Evolutionary conservation across 2,329 filamentous ascomycete genomes (phyloP).

Genomic region (Ceratocystis diversiconidia): DNA sequence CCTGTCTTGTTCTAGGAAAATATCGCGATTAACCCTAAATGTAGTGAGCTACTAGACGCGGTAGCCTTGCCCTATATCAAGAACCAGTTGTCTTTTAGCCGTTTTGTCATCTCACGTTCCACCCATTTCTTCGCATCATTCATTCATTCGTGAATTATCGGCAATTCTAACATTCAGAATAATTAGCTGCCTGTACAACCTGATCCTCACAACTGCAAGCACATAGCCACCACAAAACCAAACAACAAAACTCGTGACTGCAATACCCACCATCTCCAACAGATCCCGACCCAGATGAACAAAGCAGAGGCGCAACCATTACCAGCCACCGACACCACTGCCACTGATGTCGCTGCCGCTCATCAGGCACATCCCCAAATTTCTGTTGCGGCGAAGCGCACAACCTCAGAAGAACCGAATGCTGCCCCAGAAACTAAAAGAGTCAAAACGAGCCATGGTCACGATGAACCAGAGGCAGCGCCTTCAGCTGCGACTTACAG

Average conservation of each 20-base stretch:
- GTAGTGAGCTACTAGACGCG: too few relatives aligned
- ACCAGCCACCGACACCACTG: neutral
- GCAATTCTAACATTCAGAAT: too few relatives aligned
- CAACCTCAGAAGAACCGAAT: conserved; percentile 1
- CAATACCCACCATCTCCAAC: neutral
- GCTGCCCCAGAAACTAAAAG: conserved; percentile 1
- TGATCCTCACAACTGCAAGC: neutral
- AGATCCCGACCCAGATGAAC: neutral
- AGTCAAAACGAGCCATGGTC: neutral
- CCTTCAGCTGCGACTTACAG: neutral
- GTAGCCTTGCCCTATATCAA: too few relatives aligned
- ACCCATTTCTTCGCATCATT: too few relatives aligned
- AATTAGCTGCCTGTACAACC: too few relatives aligned
- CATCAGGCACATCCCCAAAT: neutral
- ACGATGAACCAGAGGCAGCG: neutral
- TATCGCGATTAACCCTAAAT: too few relatives aligned
- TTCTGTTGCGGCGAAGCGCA: neutral
- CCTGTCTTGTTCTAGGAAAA: too few relatives aligned
- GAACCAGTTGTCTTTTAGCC: too few relatives aligned
- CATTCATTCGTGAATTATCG: too few relatives aligned
- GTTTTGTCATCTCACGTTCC: too few relatives aligned
- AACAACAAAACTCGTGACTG: neutral
- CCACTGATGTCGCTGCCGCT: neutral
- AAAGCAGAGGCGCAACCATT: neutral
- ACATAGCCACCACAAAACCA: neutral